Percentiles rank a stretch among this genome's conserved stretches.
Evolutionary conservation across 1,284 basidiomycete genomes (phyloP).

Genomic region (Coniferiporia sulphurascens): DNA sequence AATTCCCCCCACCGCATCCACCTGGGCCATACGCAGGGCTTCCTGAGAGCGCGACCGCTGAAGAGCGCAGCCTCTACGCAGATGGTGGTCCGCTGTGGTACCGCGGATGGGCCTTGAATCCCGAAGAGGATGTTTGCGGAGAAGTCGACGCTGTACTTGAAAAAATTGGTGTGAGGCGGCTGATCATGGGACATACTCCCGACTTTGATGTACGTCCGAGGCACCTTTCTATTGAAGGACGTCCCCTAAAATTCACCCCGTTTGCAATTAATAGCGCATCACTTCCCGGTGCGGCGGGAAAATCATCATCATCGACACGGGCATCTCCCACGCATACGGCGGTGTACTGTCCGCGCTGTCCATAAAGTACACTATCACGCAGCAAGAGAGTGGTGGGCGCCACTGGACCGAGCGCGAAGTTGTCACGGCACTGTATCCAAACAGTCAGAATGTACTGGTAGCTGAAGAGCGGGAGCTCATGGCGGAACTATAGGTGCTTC

Average conservation of each 20-base stretch:
- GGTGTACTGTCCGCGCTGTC: slow-evolving; percentile 84
- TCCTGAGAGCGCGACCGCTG: slow-evolving; percentile 56
- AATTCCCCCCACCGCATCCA: slow-evolving; percentile 71
- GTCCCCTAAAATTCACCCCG: not conserved
- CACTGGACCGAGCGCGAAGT: slow-evolving; percentile 74
- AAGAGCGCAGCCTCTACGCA: slow-evolving; percentile 70
- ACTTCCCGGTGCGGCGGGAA: slow-evolving; percentile 80
- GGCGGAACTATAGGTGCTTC: slow-evolving; percentile 35
- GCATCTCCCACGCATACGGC: slow-evolving; percentile 93
- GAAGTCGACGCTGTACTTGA: slow-evolving; percentile 66
- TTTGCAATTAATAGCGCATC: slow-evolving; percentile 47
- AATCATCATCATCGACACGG: slow-evolving; percentile 89
- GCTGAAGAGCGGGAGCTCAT: slow-evolving; percentile 45
- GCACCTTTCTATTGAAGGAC: not conserved
- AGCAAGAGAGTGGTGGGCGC: slow-evolving; percentile 34
- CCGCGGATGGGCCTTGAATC: slow-evolving; percentile 79
- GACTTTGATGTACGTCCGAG: slow-evolving; percentile 61
- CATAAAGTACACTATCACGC: slow-evolving; percentile 73
- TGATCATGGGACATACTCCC: slow-evolving; percentile 95
- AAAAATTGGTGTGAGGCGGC: slow-evolving; percentile 72
- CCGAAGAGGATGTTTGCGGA: slow-evolving; percentile 63
- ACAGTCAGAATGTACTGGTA: slow-evolving; percentile 49
- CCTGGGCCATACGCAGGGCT: slow-evolving; percentile 76
- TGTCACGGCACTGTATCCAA: slow-evolving; percentile 71
- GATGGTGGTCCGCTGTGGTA: slow-evolving; percentile 86